phyloP scores from a whole-genome alignment of 1,284 basidiomycete genomes.

The Limonomyces culmigenus region DNA sequence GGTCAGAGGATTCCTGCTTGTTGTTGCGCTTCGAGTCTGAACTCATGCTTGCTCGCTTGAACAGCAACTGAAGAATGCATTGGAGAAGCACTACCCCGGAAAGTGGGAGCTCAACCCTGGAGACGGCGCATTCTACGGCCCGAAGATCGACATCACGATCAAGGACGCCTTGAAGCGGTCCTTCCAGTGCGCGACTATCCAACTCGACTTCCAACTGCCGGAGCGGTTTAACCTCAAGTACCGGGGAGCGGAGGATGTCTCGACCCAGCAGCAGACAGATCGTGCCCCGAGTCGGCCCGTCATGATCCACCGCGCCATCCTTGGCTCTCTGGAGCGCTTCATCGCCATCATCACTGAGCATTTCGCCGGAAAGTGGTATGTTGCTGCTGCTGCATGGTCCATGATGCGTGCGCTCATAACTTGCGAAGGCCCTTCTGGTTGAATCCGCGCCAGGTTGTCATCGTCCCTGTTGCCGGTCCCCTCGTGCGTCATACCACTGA shows the following conservation, averaged over 20 bases:
- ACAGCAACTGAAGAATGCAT: constrained; percentile 71
- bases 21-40: neutral
- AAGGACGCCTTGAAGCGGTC: constrained; percentile 84
- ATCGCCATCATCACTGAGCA: constrained; percentile 97
- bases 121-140: constrained; percentile 95
- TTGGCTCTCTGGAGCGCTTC: constrained; percentile 91
- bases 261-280: constrained; percentile 29
- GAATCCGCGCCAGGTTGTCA: constrained; percentile 84
- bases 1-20: constrained; percentile 23
- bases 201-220: constrained; percentile 99
- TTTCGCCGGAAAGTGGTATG: constrained; percentile 91
- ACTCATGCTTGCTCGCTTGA: constrained; percentile 1
- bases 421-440: constrained; percentile 88
- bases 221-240: constrained; percentile 94
- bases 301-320: constrained; percentile 96
- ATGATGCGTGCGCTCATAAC: too few species aligned
- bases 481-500: constrained; percentile 39
- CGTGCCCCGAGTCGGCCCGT: constrained; percentile 67
- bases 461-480: constrained; percentile 84
- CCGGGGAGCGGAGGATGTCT: constrained; percentile 59
- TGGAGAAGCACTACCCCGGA: constrained; percentile 80
- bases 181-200: constrained; percentile 97
- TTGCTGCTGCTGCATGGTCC: constrained; percentile 2
- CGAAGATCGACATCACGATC: constrained; percentile 97
- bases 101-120: constrained; percentile 92